Conservation (phyloP, 441 rosid species). For the Jatropha podagrica region DNA sequence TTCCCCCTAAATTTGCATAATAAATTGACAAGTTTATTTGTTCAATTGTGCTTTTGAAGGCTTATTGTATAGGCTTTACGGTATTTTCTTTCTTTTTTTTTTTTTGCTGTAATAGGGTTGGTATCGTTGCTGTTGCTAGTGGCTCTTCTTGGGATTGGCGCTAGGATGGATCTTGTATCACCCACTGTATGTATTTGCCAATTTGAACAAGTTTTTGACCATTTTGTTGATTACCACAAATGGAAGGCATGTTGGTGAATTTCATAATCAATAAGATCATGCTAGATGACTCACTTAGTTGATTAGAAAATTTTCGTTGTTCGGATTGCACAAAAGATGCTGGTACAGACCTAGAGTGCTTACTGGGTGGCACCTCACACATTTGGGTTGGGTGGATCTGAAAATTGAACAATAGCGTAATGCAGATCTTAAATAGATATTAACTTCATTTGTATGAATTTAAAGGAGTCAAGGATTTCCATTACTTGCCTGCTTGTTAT, state of each 20-base stretch:
- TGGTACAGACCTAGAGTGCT: background rate
- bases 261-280: background rate
- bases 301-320: too few relatives aligned
- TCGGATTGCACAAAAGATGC: background rate
- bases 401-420: background rate
- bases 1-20: background rate
- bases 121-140: constrained; percentile 52
- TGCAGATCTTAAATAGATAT: background rate
- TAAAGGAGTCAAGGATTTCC: background rate
- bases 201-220: background rate
- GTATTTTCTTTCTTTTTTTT: constrained; percentile 11
- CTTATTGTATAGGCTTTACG: background rate
- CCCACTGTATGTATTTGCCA: constrained; percentile 50
- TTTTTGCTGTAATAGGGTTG: constrained; percentile 48
- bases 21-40: background rate
- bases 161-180: constrained; percentile 53
- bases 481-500: background rate
- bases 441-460: background rate
- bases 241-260: background rate
- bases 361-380: background rate
- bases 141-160: constrained; percentile 60
- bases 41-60: background rate
- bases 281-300: background rate
- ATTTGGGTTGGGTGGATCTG: background rate
- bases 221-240: background rate